Conservation (phyloP, 176 grass and related monocot species). For the Avena insularis region DNA sequence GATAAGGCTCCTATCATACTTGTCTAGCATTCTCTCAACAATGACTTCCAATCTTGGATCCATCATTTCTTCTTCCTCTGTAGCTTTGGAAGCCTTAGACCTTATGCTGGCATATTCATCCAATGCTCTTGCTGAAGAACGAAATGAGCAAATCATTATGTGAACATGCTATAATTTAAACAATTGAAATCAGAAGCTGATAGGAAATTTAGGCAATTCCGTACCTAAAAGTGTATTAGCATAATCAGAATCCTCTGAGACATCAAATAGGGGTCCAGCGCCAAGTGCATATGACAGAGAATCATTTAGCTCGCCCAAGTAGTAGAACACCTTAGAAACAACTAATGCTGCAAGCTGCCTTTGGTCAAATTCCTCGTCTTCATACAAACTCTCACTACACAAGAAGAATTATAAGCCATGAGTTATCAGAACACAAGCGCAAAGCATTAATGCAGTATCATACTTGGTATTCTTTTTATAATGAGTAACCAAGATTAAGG, state of each 20-base stretch:
- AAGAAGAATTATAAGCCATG: not conserved
- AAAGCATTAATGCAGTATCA: not conserved
- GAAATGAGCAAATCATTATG: slow-evolving; percentile 20
- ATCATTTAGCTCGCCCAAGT: slow-evolving; percentile 88
- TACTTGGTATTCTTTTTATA: not conserved
- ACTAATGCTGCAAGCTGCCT: slow-evolving; percentile 91
- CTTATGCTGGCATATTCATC: slow-evolving; percentile 93
- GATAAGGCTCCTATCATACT: slow-evolving; percentile 50
- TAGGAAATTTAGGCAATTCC: slow-evolving; percentile 35
- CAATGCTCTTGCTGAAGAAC: slow-evolving; percentile 81
- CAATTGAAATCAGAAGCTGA: slow-evolving; percentile 14
- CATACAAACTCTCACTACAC: slow-evolving; percentile 93
- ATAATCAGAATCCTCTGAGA: slow-evolving; percentile 95
- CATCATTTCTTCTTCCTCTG: slow-evolving; percentile 70
- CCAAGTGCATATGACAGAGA: slow-evolving; percentile 97
- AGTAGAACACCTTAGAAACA: slow-evolving; percentile 99
- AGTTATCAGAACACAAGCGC: slow-evolving; percentile 27
- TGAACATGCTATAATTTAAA: not conserved
- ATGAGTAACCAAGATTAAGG: not conserved
- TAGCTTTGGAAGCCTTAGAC: slow-evolving; percentile 61
- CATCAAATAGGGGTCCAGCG: slow-evolving; percentile 93
- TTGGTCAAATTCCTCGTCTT: slow-evolving; percentile 97
- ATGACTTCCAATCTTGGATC: slow-evolving; percentile 92
- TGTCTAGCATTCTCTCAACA: slow-evolving; percentile 96
- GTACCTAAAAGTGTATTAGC: slow-evolving; percentile 85